Evolutionary conservation across 1,139 yeast species (phyloP).

Genomic region (Schwanniomyces etchellsii): DNA sequence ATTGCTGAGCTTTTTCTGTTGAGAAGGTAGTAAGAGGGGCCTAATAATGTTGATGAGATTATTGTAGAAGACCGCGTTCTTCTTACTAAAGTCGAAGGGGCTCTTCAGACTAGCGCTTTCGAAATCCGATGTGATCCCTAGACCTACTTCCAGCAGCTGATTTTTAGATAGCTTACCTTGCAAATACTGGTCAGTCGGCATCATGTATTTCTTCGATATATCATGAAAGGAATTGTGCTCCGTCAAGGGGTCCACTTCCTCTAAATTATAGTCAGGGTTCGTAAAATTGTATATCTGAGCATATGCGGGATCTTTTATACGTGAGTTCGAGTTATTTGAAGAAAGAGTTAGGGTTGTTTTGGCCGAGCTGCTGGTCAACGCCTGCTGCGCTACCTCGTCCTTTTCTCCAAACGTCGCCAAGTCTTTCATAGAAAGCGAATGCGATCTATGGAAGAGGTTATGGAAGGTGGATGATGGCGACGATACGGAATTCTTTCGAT

Average conservation of each 20-base stretch:
- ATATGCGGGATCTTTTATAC: constrained; percentile 26
- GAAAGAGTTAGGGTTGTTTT: constrained; percentile 29
- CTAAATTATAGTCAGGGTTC: constrained; percentile 27
- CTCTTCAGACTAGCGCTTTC: constrained; percentile 8
- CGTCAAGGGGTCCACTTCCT: constrained; percentile 13
- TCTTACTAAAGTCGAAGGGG: constrained; percentile 13
- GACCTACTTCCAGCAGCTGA: constrained; percentile 16
- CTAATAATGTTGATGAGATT: constrained; percentile 15
- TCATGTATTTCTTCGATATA: constrained; percentile 30
- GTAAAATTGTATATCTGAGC: constrained; percentile 37
- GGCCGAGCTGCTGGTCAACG: constrained; percentile 9
- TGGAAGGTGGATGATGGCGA: constrained; percentile 36
- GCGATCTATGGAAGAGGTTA: constrained; percentile 29
- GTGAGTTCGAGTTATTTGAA: constrained; percentile 38
- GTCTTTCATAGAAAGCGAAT: constrained; percentile 14
- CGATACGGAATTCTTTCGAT: constrained; percentile 20
- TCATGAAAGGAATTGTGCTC: constrained; percentile 26
- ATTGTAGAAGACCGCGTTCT: constrained; percentile 19
- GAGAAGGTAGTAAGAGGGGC: constrained; percentile 21
- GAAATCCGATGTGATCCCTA: constrained; percentile 15
- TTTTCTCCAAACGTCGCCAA: constrained; percentile 3
- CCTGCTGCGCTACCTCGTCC: constrained; percentile 12
- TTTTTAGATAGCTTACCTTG: constrained; percentile 18
- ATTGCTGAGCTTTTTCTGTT: constrained; percentile 12
- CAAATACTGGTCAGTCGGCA: constrained; percentile 37